Evolutionary conservation across 768 basidiomycete species (phyloP).

Genomic region (Dictyophora rubrovolvata): DNA sequence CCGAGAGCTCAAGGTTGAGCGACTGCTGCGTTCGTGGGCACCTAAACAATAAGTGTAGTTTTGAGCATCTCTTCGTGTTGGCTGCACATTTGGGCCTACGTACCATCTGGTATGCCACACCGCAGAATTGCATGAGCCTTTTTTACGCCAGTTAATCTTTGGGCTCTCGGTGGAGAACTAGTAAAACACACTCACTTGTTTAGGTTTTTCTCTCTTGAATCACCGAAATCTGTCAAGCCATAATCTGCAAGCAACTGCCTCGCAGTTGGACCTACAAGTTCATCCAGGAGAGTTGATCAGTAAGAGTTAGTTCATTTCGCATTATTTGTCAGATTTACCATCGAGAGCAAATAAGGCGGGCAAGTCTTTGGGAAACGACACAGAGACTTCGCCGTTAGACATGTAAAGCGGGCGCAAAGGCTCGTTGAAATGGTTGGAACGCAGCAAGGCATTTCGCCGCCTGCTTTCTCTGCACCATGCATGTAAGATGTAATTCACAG

Average conservation of each 20-base stretch:
- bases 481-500: background rate
- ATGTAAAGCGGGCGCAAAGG: conserved; percentile 38
- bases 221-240: conserved; percentile 24
- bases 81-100: conserved; percentile 10
- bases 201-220: conserved; percentile 37
- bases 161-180: background rate
- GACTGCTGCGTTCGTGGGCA: conserved; percentile 5
- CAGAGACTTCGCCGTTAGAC: conserved; percentile 36
- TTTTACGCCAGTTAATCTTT: background rate
- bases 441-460: conserved; percentile 39
- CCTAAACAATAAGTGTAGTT: background rate
- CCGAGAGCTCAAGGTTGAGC: conserved; percentile 3
- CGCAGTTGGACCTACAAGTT: conserved; percentile 13
- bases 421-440: conserved; percentile 30
- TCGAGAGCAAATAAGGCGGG: conserved; percentile 41
- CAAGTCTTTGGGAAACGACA: conserved; percentile 41
- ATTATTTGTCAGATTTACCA: conserved; percentile 25
- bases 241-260: conserved; percentile 24
- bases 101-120: conserved; percentile 50
- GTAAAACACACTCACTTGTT: conserved; percentile 23
- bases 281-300: background rate
- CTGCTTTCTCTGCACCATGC: conserved; percentile 40
- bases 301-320: background rate
- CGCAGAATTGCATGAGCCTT: conserved; percentile 44
- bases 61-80: background rate